These are phyloP conservation scores for Podaxis sp. DNA, from an alignment of 768 basidiomycete species.

Conservation along the genomic window DNA sequence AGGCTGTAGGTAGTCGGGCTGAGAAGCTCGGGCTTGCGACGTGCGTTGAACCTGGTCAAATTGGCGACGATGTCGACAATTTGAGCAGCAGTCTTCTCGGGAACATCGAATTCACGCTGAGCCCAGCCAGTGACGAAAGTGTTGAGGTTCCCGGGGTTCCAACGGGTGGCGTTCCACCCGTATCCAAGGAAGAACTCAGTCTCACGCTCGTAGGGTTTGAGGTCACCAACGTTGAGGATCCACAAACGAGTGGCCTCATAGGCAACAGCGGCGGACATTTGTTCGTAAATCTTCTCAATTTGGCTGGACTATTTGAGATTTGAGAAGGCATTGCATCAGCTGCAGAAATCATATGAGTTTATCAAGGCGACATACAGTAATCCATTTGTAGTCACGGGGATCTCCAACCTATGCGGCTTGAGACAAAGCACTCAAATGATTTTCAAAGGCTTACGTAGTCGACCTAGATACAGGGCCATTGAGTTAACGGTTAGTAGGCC, in stretches of 20 bases:
- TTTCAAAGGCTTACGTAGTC: slow-evolving; percentile 39
- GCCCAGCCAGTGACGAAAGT: slow-evolving; percentile 60
- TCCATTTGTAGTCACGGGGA: slow-evolving; percentile 73
- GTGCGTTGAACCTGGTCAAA: slow-evolving; percentile 54
- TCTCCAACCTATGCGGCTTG: slow-evolving; percentile 51
- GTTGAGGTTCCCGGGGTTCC: slow-evolving; percentile 53
- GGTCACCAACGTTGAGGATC: slow-evolving; percentile 76
- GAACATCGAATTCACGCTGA: slow-evolving; percentile 59
- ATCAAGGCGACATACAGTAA: slow-evolving; percentile 39
- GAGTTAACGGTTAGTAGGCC: slow-evolving; percentile 3
- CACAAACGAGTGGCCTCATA: slow-evolving; percentile 60
- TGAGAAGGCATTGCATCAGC: background rate
- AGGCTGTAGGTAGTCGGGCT: slow-evolving; percentile 63
- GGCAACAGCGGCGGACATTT: slow-evolving; percentile 65
- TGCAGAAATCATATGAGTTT: no score
- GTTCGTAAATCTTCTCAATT: slow-evolving; percentile 63
- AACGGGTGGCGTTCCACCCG: slow-evolving; percentile 60
- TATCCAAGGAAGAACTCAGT: slow-evolving; percentile 68
- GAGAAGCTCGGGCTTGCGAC: slow-evolving; percentile 66
- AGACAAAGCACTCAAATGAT: background rate
- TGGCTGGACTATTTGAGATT: slow-evolving; percentile 41
- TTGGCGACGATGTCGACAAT: slow-evolving; percentile 57
- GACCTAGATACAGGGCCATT: slow-evolving; percentile 28
- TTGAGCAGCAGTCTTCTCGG: slow-evolving; percentile 34
- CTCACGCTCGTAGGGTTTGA: slow-evolving; percentile 73